Percentiles rank a stretch among this genome's conserved stretches.
phyloP scores from a whole-genome alignment of 768 basidiomycete genomes.

The Hygrophorus pudorinus region DNA sequence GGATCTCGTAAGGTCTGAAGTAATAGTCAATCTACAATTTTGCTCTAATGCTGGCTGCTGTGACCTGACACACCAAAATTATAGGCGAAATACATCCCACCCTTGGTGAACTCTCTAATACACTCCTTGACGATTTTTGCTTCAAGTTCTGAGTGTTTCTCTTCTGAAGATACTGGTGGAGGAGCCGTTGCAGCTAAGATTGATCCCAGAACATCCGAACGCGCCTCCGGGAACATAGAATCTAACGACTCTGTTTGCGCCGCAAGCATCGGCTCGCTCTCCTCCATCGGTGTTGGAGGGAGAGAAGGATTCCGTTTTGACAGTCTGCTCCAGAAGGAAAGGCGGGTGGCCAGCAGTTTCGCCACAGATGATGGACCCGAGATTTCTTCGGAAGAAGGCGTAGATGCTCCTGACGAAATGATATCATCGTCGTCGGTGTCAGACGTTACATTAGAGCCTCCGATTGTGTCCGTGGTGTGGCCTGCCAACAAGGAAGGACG shows the following conservation, averaged over 20 bases:
- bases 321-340: slow-evolving; percentile 69
- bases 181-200: slow-evolving; percentile 56
- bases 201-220: slow-evolving; percentile 41
- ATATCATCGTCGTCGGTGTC: slow-evolving; percentile 23
- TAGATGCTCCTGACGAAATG: slow-evolving; percentile 43
- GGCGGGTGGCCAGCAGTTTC: slow-evolving; percentile 50
- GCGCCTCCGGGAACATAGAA: slow-evolving; percentile 38
- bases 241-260: slow-evolving; percentile 26
- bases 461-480: slow-evolving; percentile 11
- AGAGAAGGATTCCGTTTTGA: slow-evolving; percentile 32
- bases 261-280: slow-evolving; percentile 3
- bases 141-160: slow-evolving; percentile 69
- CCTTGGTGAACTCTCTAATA: slow-evolving; percentile 66
- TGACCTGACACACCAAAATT: slow-evolving; percentile 54
- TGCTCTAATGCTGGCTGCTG: not conserved
- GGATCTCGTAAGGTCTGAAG: slow-evolving; percentile 70
- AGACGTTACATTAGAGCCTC: slow-evolving; percentile 10
- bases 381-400: slow-evolving; percentile 38
- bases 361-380: slow-evolving; percentile 41
- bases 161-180: slow-evolving; percentile 50
- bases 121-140: slow-evolving; percentile 75
- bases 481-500: slow-evolving; percentile 36
- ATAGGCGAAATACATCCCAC: slow-evolving; percentile 87
- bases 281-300: slow-evolving; percentile 13
- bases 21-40: slow-evolving; percentile 1